Evolutionary conservation across 352 stramenopile genomes (phyloP).

Genomic region (Aphanomyces euteiches): DNA sequence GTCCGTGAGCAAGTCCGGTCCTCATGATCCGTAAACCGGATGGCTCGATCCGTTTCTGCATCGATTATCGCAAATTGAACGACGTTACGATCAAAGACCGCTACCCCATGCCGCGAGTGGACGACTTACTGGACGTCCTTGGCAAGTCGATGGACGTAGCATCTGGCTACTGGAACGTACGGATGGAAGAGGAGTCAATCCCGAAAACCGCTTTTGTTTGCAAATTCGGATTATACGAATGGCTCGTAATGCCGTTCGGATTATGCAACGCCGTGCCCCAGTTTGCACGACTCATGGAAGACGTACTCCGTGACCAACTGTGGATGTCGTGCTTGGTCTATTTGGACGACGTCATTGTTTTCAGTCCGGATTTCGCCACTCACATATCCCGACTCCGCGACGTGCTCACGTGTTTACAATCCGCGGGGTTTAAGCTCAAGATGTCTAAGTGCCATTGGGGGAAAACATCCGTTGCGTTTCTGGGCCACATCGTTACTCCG

Average conservation of each 20-base stretch:
- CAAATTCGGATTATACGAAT: neutral
- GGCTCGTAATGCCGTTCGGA: conserved; percentile 1
- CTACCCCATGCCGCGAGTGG: neutral
- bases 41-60: neutral
- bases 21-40: neutral
- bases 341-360: neutral
- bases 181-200: neutral
- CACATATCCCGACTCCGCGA: neutral
- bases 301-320: neutral
- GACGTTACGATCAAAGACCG: neutral
- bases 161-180: neutral
- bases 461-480: neutral
- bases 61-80: neutral
- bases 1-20: neutral
- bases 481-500: neutral
- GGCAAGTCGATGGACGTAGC: neutral
- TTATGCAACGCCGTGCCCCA: neutral
- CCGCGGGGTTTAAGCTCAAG: neutral
- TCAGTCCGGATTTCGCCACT: neutral
- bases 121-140: neutral
- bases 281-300: neutral
- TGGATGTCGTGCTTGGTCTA: neutral
- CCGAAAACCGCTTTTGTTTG: neutral
- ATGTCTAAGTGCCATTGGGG: neutral
- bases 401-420: neutral